Evolutionary conservation across 768 basidiomycete genomes (phyloP), one percentile per base, ranked within the genome.

Genomic region (Glaciozyma antarctica): DNA sequence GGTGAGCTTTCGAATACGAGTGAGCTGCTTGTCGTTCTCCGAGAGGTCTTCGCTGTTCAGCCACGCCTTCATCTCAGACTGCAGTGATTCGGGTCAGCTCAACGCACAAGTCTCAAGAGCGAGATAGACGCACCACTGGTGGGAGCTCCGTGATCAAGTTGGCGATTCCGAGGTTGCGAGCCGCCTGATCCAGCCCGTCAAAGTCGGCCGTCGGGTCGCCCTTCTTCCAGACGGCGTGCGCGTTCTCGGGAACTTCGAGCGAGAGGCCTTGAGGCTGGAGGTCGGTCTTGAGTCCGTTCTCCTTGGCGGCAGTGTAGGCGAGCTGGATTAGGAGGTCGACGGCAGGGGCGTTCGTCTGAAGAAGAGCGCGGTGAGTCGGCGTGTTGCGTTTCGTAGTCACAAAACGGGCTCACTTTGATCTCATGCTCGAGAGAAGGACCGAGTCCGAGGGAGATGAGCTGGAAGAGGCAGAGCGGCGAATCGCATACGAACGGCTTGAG

Each of bases 401-500:
- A 41, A 15, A 2, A 7, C 38, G 38, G 13, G 13, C 38, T 41
- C 12, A 41, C 38, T 12, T 41, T 41, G 61, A 88, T 85, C 74
- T 88, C 86, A 68, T 87, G 86, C 79, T 87, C 85, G 24, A 87
- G 79, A 13, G 85, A 85, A 8, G 84, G 82, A 0, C 85, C 86
- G 32, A 83, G 79, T 63, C 84, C 85, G 56, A 85, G 77, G 6
- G 80, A 77, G 72, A 86, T 86, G 71, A 85, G 86, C 71, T 85
- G 86, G 73, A 85, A 88, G 8, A 82, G 77, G 75, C 87, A 88
- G 7, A 88, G 79, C 60, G 81, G 81, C 7, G 79, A 80, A 61
- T 81, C 80, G 73, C 86, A 88, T 30, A 88, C 85, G 72, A 86
- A 88, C 1, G 87, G 87, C 73, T 86, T 86, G 65, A 87, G 80